Evolutionary conservation across 441 rosid genomes (phyloP).

Genomic region (Capsella rubella): DNA sequence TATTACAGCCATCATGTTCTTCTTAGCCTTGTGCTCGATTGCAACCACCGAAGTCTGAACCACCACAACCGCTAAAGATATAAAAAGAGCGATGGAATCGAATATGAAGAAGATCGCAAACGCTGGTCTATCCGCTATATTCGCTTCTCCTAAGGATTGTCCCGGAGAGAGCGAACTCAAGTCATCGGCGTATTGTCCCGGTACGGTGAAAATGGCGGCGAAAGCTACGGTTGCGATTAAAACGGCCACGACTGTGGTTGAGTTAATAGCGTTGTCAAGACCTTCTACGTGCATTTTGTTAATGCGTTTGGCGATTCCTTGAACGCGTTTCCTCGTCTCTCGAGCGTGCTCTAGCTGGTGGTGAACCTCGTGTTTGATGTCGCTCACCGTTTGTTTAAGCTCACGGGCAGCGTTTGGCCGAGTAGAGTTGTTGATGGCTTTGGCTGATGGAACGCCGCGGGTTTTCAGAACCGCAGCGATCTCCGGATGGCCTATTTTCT

Average conservation of each 20-base stretch:
- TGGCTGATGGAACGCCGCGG: constrained; percentile 66
- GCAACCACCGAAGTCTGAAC: constrained; percentile 69
- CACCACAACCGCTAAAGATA: constrained; percentile 66
- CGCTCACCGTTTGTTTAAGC: constrained; percentile 69
- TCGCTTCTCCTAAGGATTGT: constrained; percentile 54
- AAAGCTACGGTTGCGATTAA: constrained; percentile 69
- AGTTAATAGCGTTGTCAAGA: constrained; percentile 67
- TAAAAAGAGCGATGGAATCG: constrained; percentile 66
- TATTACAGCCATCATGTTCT: constrained; percentile 65
- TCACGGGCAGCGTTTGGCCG: constrained; percentile 52
- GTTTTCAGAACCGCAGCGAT: constrained; percentile 51
- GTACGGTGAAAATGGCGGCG: constrained; percentile 68
- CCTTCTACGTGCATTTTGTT: constrained; percentile 66
- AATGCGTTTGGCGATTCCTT: constrained; percentile 66
- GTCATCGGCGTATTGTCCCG: constrained; percentile 57
- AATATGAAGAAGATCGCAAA: constrained; percentile 60
- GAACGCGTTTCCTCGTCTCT: constrained; percentile 59
- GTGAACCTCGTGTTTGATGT: constrained; percentile 69
- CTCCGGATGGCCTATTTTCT: constrained; percentile 43
- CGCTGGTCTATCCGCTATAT: constrained; percentile 51
- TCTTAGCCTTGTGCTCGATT: constrained; percentile 62
- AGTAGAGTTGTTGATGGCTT: constrained; percentile 51
- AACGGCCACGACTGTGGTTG: constrained; percentile 70
- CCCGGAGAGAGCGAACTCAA: constrained; percentile 13
- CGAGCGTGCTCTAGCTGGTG: constrained; percentile 66